These are phyloP conservation scores for Paecilomyces dactylethromorphus DNA, from an alignment of 2,329 filamentous ascomycete species.

Conservation along the genomic window DNA sequence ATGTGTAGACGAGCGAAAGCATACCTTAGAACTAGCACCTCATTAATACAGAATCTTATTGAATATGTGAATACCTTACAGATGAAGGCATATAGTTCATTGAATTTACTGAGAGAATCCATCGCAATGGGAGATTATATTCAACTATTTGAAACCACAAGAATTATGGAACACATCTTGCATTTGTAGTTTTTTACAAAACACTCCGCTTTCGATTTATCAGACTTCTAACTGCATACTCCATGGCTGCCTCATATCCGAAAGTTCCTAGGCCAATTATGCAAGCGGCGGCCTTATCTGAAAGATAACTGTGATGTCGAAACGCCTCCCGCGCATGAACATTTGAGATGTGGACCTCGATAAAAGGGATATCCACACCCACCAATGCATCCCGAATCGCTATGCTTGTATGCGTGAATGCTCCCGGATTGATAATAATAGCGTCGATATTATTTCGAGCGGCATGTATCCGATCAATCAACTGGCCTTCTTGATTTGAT, in stretches of 20 bases:
- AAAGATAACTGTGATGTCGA: constrained; percentile 63
- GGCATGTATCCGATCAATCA: constrained; percentile 66
- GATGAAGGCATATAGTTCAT: too few relatives aligned
- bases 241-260: constrained; percentile 57
- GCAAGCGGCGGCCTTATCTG: constrained; percentile 68
- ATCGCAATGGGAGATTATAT: too few relatives aligned
- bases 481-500: constrained; percentile 70
- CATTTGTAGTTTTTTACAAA: background rate
- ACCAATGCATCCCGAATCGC: constrained; percentile 68
- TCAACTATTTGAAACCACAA: background rate
- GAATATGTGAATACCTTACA: too few relatives aligned
- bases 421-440: constrained; percentile 66
- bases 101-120: too few relatives aligned
- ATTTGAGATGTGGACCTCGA: constrained; percentile 73
- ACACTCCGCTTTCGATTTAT: background rate
- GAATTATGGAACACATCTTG: background rate
- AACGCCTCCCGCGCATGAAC: constrained; percentile 65
- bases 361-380: constrained; percentile 63
- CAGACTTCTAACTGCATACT: constrained; percentile 40
- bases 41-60: too few relatives aligned
- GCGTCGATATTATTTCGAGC: constrained; percentile 56
- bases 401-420: constrained; percentile 69
- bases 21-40: too few relatives aligned
- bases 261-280: constrained; percentile 62
- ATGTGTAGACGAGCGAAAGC: too few relatives aligned